Conservation (phyloP, 169 alveolate genomes). For the Besnoitia besnoiti region DNA sequence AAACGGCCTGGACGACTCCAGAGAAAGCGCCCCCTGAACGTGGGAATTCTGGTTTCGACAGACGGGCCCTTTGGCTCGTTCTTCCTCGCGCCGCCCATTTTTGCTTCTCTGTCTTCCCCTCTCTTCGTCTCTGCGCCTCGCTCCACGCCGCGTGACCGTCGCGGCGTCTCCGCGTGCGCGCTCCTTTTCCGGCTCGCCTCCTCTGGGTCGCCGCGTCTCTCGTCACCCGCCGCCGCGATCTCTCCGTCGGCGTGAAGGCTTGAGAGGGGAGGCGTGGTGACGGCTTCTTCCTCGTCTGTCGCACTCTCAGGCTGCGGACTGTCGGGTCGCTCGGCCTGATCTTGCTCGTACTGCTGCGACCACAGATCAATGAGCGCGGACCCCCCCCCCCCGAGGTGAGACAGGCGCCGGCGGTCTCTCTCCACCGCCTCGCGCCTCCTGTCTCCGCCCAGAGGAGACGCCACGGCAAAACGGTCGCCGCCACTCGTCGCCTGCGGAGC, state of each 20-base stretch:
- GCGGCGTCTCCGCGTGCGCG: not conserved
- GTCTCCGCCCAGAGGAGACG: not conserved
- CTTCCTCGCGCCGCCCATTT: no score
- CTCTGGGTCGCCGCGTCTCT: not conserved
- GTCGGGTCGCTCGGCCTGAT: not conserved
- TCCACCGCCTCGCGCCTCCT: not conserved
- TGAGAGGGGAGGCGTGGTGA: not conserved
- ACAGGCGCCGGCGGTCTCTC: not conserved
- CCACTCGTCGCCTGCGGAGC: not conserved
- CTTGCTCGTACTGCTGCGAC: not conserved
- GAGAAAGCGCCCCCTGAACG: not conserved
- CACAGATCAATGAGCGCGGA: not conserved
- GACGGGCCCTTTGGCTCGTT: no score
- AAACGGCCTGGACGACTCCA: not conserved
- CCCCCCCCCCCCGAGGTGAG: not conserved
- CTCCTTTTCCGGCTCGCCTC: not conserved
- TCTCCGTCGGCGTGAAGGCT: no score
- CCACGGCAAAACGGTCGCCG: not conserved
- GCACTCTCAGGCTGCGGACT: not conserved
- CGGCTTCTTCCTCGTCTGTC: not conserved
- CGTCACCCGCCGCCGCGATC: no score
- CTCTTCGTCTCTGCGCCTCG: not conserved
- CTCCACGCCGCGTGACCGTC: not conserved
- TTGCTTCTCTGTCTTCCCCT: no score
- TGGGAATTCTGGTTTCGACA: not conserved